Evolutionary conservation across 495 filamentous ascomycete genomes (phyloP).

Genomic region (Penicillium dipodomyicola): DNA sequence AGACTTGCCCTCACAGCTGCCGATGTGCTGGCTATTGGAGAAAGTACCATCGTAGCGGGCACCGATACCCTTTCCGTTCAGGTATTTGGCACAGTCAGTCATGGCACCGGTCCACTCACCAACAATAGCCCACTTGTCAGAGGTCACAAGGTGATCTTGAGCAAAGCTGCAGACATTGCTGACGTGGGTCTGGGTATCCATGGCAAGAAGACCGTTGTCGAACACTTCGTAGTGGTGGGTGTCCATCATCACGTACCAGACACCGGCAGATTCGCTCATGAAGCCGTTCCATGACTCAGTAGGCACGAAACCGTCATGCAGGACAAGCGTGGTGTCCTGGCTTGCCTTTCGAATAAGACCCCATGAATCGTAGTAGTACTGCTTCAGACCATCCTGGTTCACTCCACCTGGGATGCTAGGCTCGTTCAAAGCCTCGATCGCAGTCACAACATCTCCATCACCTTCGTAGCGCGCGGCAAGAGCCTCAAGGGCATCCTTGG

Average conservation of each 20-base stretch:
- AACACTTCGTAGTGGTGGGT: conserved; percentile 71
- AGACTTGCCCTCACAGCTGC: conserved; percentile 59
- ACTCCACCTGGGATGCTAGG: conserved; percentile 56
- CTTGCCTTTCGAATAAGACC: conserved; percentile 51
- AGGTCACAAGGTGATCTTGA: conserved; percentile 44
- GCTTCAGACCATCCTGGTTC: conserved; percentile 48
- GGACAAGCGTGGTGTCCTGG: conserved; percentile 54
- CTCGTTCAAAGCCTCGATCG: conserved; percentile 74
- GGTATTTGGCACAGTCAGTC: conserved; percentile 72
- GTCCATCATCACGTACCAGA: conserved; percentile 64
- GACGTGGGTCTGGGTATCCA: conserved; percentile 50
- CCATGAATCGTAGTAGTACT: conserved; percentile 66
- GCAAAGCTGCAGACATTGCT: conserved; percentile 50
- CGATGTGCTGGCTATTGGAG: conserved; percentile 44
- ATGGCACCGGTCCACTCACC: conserved; percentile 70
- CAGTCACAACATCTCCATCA: conserved; percentile 63
- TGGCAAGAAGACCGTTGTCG: conserved; percentile 53
- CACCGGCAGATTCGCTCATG: conserved; percentile 49
- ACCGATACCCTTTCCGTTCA: conserved; percentile 68
- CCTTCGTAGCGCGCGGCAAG: conserved; percentile 58
- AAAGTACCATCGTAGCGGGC: conserved; percentile 69
- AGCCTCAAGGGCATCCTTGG: conserved; percentile 55
- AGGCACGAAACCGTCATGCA: conserved; percentile 68
- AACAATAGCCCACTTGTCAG: conserved; percentile 68
- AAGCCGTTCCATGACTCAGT: conserved; percentile 70